A percentile compares a stretch with the other conserved stretches of the same genome.
phyloP scores from a whole-genome alignment of 441 rosid genomes.

The Biscutella laevigata region DNA sequence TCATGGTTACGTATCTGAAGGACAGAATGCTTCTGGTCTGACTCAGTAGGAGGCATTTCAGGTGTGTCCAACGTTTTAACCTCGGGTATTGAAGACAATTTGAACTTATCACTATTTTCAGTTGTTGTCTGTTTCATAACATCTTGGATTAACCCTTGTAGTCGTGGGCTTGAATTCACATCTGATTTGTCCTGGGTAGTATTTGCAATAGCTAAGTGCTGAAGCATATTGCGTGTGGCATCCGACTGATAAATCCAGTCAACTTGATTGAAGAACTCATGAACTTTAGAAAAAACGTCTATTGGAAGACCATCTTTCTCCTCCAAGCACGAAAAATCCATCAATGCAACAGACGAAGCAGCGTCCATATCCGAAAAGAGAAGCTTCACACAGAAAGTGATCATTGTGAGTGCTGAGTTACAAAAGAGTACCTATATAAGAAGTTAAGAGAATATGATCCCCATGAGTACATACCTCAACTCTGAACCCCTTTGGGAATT shows the following conservation, averaged over 20 bases:
- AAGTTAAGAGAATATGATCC: conserved; percentile 6
- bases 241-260: conserved; percentile 80
- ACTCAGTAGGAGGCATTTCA: conserved; percentile 26
- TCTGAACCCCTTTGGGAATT: conserved; percentile 78
- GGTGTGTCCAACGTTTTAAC: conserved; percentile 23
- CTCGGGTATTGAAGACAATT: conserved; percentile 27
- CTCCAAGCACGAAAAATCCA: conserved; percentile 56
- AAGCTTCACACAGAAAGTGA: conserved; percentile 47
- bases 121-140: conserved; percentile 25
- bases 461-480: conserved; percentile 59
- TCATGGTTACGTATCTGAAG: conserved; percentile 21
- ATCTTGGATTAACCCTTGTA: conserved; percentile 29
- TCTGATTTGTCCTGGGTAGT: conserved; percentile 38
- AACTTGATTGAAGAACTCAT: conserved; percentile 69
- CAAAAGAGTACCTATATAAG: conserved; percentile 3
- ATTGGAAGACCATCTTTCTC: conserved; percentile 79
- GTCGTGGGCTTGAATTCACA: conserved; percentile 30
- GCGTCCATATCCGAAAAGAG: conserved; percentile 94
- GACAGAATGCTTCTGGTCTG: conserved; percentile 23
- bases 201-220: conserved; percentile 56
- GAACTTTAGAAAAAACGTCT: conserved; percentile 90
- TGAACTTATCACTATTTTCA: conserved; percentile 27
- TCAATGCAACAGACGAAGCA: conserved; percentile 51
- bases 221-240: conserved; percentile 65
- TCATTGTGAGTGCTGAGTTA: conserved; percentile 25